phyloP scores from a whole-genome alignment of 441 rosid species.

The Syzygium malaccense region DNA sequence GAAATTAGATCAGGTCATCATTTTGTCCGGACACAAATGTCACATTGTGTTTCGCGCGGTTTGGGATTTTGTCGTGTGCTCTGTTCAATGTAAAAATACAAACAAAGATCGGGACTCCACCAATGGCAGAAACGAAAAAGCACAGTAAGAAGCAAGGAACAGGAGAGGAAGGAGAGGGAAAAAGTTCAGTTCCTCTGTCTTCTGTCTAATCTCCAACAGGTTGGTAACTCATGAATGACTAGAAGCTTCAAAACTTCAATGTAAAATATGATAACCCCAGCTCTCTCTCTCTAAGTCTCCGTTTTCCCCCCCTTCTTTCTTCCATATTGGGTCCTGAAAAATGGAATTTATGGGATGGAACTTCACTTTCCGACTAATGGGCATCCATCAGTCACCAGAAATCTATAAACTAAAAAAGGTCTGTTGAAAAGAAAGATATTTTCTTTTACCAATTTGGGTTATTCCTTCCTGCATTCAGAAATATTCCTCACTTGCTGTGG shows the following conservation, averaged over 20 bases:
- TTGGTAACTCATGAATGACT: neutral
- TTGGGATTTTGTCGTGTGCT: neutral
- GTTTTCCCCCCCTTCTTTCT: neutral
- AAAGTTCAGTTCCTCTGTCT: constrained; percentile 32
- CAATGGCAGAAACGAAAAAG: constrained; percentile 21
- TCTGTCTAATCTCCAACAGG: constrained; percentile 2
- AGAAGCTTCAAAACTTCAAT: neutral
- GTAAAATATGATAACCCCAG: neutral
- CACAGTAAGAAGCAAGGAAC: constrained; percentile 16
- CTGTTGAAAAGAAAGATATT: constrained; percentile 17
- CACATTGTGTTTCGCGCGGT: neutral
- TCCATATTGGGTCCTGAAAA: constrained; percentile 1
- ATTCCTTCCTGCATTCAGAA: constrained; percentile 39
- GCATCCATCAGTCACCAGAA: constrained; percentile 45
- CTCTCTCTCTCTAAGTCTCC: neutral
- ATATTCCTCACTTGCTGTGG: constrained; percentile 33
- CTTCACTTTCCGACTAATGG: constrained; percentile 27
- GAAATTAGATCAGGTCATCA: neutral
- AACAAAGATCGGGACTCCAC: constrained; percentile 19
- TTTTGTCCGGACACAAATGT: neutral
- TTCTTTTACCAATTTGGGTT: constrained; percentile 19
- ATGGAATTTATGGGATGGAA: constrained; percentile 10
- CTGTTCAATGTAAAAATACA: neutral
- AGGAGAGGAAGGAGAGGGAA: constrained; percentile 3
- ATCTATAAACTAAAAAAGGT: constrained; percentile 47